Evolutionary conservation across 1,284 basidiomycete genomes (phyloP), one percentile per base, ranked within the genome.

Genomic region (Microbotryomycetes sp.): DNA sequence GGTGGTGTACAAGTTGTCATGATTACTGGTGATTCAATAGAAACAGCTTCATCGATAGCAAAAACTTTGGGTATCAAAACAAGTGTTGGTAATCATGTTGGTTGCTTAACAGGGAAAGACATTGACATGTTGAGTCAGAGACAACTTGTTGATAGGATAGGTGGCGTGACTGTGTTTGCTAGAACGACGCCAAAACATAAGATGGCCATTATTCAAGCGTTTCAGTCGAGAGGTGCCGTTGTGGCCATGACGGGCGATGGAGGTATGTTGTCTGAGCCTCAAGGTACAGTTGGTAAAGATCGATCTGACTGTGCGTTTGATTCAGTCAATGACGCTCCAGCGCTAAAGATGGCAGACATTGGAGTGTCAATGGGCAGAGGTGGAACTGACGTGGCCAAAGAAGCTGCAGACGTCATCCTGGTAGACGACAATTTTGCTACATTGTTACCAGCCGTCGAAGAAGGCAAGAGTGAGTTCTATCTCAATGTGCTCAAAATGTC

Each of bases 221-320:
- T 90, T 76, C 92, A 97, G 79, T 78, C 85, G 64, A 81, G 88
- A 53, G 92, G 93, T 0, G 85, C 84, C 3, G 85, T 97, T 1
- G 93, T 97, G 0, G 94, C 92, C 14, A 97, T 97, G 94, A 97
- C 93, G 2, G 93, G 93, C 22, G 93, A 97, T 75, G 93, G 93
- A 73, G 83, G 83, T 83, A 57, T 57, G 80, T 66, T 29, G 49
- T 58, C 46, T 50, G 66, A 47, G 25, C 19, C 22, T 45, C n/a
- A n/a, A n/a, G n/a, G n/a, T n/a, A n/a, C n/a, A n/a, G n/a, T n/a
- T n/a, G 3, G 4, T 4, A 12, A 15, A 15, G 45, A 32, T 16
- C 6, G 15, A 6, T 26, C 25, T 1, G 29, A 54, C 1, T 15
- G 16, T 16, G 16, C 49, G 36, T 22, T 36, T 29, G 46, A 16